phyloP scores from a whole-genome alignment of 306 rosid species.

The Vigna unguiculata region DNA sequence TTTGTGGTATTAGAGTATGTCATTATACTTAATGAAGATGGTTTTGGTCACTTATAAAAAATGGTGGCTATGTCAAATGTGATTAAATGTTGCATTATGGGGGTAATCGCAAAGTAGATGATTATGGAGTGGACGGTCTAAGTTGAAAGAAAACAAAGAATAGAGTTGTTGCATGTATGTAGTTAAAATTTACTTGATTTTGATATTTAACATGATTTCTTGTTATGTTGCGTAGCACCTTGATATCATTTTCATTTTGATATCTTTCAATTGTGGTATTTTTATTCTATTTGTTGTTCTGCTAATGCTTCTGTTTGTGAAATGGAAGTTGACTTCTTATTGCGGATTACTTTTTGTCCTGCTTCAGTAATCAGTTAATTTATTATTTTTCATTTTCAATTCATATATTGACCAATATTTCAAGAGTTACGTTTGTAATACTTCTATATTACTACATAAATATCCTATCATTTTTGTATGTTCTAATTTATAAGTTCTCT shows the following conservation, averaged over 20 bases:
- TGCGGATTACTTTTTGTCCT: not conserved
- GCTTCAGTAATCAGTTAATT: not conserved
- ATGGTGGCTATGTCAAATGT: not conserved
- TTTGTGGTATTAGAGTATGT: not conserved
- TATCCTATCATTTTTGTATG: constrained; percentile 11
- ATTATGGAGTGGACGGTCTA: not conserved
- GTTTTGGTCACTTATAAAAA: not conserved
- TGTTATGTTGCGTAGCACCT: not conserved
- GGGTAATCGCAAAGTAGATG: not conserved
- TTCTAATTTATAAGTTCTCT: constrained; percentile 26
- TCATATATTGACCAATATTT: not conserved
- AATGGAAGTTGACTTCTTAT: not conserved
- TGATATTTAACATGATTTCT: constrained; percentile 4
- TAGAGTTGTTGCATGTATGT: not conserved
- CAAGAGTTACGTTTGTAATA: not conserved
- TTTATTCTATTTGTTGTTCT: not conserved
- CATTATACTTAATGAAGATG: not conserved
- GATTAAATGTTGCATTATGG: not conserved
- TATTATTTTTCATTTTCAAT: not conserved
- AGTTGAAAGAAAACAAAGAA: not conserved
- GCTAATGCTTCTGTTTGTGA: not conserved
- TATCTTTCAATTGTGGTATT: not conserved
- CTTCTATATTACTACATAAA: not conserved
- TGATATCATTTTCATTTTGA: not conserved
- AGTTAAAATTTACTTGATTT: constrained; percentile 16